These are phyloP conservation scores for Lactarius pseudohatsudake DNA, from an alignment of 768 basidiomycete genomes.

Conservation along the genomic window DNA sequence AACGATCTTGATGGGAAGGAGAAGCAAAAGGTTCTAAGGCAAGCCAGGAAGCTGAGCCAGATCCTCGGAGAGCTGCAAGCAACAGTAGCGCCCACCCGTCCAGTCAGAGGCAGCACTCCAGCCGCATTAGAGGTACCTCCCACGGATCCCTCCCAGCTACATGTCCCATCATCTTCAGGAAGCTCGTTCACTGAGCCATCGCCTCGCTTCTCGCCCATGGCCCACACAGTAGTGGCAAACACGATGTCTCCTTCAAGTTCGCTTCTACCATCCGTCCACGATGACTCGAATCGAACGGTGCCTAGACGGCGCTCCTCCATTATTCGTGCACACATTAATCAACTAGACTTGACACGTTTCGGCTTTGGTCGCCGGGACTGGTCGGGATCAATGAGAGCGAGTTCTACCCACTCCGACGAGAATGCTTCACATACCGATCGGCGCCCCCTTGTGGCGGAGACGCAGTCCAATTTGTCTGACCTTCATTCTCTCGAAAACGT, in stretches of 20 bases:
- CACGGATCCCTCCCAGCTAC: slow-evolving; percentile 3
- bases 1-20: slow-evolving; percentile 39
- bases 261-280: neutral
- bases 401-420: neutral
- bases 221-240: neutral
- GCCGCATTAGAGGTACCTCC: slow-evolving; percentile 2
- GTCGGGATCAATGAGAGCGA: slow-evolving; percentile 3
- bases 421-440: neutral
- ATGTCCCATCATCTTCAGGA: neutral
- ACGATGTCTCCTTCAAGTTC: slow-evolving; percentile 4
- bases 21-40: slow-evolving; percentile 42
- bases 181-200: neutral
- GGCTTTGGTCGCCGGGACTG: slow-evolving; percentile 6
- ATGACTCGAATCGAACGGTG: neutral
- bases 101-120: neutral
- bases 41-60: slow-evolving; percentile 45
- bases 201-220: slow-evolving; percentile 5
- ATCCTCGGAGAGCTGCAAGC: slow-evolving; percentile 41
- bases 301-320: neutral
- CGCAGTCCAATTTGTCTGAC: slow-evolving; percentile 18
- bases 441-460: slow-evolving; percentile 3
- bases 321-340: neutral
- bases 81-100: slow-evolving; percentile 15
- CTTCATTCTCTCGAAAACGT: slow-evolving; percentile 1
- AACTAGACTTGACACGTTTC: slow-evolving; percentile 7